Evolutionary conservation across 106 monocot species (phyloP), one percentile per base, ranked within the genome.

Genomic region (Gastrodia elata): DNA sequence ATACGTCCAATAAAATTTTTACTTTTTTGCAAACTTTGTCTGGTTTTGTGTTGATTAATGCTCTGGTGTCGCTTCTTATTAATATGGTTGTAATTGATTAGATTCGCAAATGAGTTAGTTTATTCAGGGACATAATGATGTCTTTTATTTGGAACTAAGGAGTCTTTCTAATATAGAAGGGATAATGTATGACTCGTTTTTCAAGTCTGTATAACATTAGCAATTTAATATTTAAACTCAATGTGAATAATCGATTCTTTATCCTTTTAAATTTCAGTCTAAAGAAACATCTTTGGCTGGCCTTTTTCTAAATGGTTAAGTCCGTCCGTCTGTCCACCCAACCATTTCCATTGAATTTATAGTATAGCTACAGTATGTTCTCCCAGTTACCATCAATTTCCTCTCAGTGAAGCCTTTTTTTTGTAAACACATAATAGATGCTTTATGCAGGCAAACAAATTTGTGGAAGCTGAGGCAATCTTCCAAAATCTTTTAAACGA

Each of bases 401-500:
- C 10, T 65, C 33, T 65, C 9, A 65, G 33, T 65, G 52, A 52
- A 52, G 22, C 52, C 22, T 52, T 61, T 61, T 55, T 30, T 32
- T 70, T 43, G 25, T 27, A 6, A 70, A 70, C 5, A 25, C 15
- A 26, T 27, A 32, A 74, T 67, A 39, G 18, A 38, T 71, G 57
- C 32, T 20, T 55, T 33, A 39, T 72, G 26, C 88, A 91, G 97
- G 96, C 87, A 2, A 81, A 97, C 36, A 92, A 83, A 78, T 97
- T 76, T 65, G 68, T 75, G 55, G 90, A 92, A 80, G 88, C 96
- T 65, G 93, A 88, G 78, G 72, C 71, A 42, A 74, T 87, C 74
- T 98, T 98, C 64, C 80, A 88, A 52, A 80, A 78, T 43, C 86
- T 98, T 70, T 55, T 98, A 73, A 85, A 72, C 65, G 88, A 88